A percentile compares a stretch with the other conserved stretches of the same genome.
These are phyloP conservation scores for Capillidium heterosporum DNA, from an alignment of 371 early-diverging fungal genomes.

Conservation along the genomic window DNA sequence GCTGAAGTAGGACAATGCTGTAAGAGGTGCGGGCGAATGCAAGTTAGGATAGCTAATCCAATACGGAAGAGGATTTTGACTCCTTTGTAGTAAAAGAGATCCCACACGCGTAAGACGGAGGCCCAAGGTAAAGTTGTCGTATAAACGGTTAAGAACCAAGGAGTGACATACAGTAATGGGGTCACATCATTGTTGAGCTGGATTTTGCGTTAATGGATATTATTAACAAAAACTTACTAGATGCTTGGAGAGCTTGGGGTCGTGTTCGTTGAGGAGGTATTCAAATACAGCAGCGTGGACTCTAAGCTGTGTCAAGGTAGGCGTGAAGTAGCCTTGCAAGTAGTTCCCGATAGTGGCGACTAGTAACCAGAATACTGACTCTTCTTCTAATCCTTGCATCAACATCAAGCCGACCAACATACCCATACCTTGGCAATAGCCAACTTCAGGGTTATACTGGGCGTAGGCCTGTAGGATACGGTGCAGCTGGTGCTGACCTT, in stretches of 20 bases:
- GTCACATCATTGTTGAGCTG: conserved; percentile 47
- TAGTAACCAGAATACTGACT: conserved; percentile 77
- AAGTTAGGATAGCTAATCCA: conserved; percentile 57
- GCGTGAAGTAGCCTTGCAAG: conserved; percentile 60
- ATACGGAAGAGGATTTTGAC: conserved; percentile 68
- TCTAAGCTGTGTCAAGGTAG: conserved; percentile 49
- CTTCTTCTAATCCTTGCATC: conserved; percentile 68
- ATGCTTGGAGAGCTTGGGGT: conserved; percentile 52
- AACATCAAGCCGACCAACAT: conserved; percentile 78
- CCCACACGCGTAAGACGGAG: conserved; percentile 81
- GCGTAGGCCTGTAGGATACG: conserved; percentile 71
- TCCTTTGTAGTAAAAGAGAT: conserved; percentile 74
- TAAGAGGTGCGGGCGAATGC: conserved; percentile 38
- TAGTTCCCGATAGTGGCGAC: conserved; percentile 56
- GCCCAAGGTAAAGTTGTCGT: conserved; percentile 83
- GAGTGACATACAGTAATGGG: conserved; percentile 77
- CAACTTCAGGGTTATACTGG: conserved; percentile 68
- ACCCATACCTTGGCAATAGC: conserved; percentile 96
- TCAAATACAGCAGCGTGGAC: conserved; percentile 78
- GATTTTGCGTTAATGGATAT: background rate
- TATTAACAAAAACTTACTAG: conserved; percentile 21
- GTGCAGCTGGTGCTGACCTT: conserved; percentile 34
- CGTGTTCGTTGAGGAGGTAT: conserved; percentile 42
- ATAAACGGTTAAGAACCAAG: conserved; percentile 87
- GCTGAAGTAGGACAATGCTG: conserved; percentile 56